Percentiles rank a stretch among this genome's conserved stretches.
phyloP scores from a whole-genome alignment of 1,139 yeast species.

The Suhomyces yuchorum region DNA sequence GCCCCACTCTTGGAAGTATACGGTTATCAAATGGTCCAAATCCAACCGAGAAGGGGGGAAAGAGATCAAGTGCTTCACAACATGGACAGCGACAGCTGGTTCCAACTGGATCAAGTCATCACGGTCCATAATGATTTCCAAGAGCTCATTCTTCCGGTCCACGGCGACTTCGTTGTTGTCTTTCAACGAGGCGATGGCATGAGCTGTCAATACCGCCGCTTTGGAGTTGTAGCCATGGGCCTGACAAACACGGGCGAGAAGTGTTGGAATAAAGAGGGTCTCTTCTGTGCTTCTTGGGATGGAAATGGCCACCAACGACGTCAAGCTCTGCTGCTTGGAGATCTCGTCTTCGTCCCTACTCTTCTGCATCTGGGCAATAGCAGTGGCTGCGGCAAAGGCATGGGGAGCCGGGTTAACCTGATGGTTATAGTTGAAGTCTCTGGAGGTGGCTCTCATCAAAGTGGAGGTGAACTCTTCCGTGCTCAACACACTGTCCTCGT shows the following conservation, averaged over 20 bases:
- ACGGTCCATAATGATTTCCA: conserved; percentile 34
- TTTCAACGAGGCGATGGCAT: conserved; percentile 67
- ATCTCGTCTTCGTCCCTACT: conserved; percentile 30
- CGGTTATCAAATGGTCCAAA: conserved; percentile 56
- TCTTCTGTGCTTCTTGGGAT: conserved; percentile 79
- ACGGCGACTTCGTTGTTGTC: conserved; percentile 33
- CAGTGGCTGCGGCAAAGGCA: conserved; percentile 72
- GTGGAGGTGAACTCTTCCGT: conserved; percentile 26
- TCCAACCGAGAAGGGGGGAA: conserved; percentile 57
- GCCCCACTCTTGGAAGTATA: conserved; percentile 82
- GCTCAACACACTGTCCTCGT: conserved; percentile 44
- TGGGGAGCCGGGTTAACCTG: conserved; percentile 76
- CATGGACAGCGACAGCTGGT: conserved; percentile 41
- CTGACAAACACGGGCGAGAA: conserved; percentile 67
- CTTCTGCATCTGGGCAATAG: conserved; percentile 57
- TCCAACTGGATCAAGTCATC: conserved; percentile 29
- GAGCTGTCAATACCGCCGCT: conserved; percentile 68
- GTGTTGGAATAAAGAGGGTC: conserved; percentile 69
- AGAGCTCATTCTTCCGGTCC: conserved; percentile 20
- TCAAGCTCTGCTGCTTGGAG: conserved; percentile 54
- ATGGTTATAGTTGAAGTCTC: conserved; percentile 25
- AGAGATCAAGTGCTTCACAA: conserved; percentile 46
- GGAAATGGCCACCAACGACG: conserved; percentile 69
- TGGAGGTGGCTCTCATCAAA: neutral
- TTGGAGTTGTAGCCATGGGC: conserved; percentile 70